These are phyloP conservation scores for Keithomyces neogunnii DNA, from an alignment of 2,329 filamentous ascomycete species.

Conservation along the genomic window DNA sequence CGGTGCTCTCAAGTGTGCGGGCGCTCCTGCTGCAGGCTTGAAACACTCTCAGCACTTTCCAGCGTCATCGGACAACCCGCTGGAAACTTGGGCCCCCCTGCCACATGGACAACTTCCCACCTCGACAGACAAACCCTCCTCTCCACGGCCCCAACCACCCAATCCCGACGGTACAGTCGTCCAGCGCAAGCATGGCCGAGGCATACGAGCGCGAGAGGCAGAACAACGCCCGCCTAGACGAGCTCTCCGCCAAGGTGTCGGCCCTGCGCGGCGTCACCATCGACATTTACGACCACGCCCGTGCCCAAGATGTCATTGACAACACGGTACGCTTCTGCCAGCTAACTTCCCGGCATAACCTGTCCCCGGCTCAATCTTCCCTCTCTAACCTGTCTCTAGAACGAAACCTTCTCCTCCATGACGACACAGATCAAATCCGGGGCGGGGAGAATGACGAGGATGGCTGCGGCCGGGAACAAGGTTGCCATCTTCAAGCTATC, in stretches of 20 bases:
- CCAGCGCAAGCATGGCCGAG: constrained; percentile 51
- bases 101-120: neutral
- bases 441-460: constrained; percentile 71
- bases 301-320: constrained; percentile 81
- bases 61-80: neutral
- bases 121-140: neutral
- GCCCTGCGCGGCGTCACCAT: constrained; percentile 89
- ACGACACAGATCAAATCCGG: constrained; percentile 74
- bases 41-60: neutral
- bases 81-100: neutral
- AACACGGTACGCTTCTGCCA: constrained; percentile 53
- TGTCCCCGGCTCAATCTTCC: no score
- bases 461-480: constrained; percentile 87
- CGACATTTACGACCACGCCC: constrained; percentile 95
- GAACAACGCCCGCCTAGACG: constrained; percentile 90
- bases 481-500: constrained; percentile 85
- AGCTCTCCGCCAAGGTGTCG: constrained; percentile 83
- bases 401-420: constrained; percentile 87
- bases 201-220: constrained; percentile 76
- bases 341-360: no score
- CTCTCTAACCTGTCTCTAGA: constrained; percentile 35
- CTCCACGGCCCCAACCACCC: neutral
- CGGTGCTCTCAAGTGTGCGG: constrained; percentile 9
- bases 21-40: neutral
- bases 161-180: neutral